Conservation (phyloP, 805 yeast genomes). For the Nakazawaea laoshanensis region DNA sequence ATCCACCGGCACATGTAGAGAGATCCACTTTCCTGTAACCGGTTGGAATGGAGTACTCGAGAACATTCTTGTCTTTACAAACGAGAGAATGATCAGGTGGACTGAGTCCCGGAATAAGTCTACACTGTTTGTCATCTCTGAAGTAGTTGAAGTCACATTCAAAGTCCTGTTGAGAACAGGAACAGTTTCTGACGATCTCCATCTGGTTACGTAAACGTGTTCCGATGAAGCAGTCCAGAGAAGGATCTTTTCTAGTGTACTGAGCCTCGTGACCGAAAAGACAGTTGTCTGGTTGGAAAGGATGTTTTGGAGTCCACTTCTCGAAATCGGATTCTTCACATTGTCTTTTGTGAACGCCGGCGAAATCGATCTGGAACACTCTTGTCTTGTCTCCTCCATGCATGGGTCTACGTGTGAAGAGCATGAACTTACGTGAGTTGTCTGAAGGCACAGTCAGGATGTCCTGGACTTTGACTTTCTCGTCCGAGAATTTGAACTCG, state of each 20-base stretch:
- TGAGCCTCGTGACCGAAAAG: conserved; percentile 60
- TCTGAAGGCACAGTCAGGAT: conserved; percentile 84
- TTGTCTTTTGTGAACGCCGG: conserved; percentile 33
- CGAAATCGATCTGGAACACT: conserved; percentile 51
- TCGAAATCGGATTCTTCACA: conserved; percentile 57
- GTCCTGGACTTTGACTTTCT: conserved; percentile 52
- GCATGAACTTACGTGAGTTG: conserved; percentile 65
- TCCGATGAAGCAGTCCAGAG: conserved; percentile 59
- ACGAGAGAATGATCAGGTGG: conserved; percentile 58
- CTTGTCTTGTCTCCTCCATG: conserved; percentile 40
- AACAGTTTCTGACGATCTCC: conserved; percentile 54
- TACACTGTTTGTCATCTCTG: conserved; percentile 56
- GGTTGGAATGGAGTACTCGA: conserved; percentile 72
- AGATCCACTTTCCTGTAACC: conserved; percentile 82
- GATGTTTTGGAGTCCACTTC: conserved; percentile 51
- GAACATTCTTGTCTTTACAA: conserved; percentile 48
- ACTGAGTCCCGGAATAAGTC: conserved; percentile 57
- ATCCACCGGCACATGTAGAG: conserved; percentile 78
- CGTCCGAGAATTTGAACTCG: conserved; percentile 54
- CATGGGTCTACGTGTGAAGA: conserved; percentile 46
- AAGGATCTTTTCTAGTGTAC: conserved; percentile 53
- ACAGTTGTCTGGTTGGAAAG: conserved; percentile 42
- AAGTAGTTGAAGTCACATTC: conserved; percentile 86
- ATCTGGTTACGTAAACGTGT: conserved; percentile 47
- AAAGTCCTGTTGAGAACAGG: conserved; percentile 75